phyloP scores from a whole-genome alignment of 2,329 filamentous ascomycete species.

The Pochonia chlamydosporia region DNA sequence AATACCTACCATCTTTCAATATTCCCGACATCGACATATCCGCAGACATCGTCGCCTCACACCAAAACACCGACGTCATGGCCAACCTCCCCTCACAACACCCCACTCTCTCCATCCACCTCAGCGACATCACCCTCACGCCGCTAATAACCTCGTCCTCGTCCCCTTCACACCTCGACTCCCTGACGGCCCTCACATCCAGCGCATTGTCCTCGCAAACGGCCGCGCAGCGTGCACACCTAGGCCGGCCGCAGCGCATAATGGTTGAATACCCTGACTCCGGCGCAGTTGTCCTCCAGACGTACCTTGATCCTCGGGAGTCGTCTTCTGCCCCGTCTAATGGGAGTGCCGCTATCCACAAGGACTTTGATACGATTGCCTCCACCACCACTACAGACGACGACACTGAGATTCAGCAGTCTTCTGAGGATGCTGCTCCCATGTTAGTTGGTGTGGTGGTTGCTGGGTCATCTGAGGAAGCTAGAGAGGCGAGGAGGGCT shows the following conservation, averaged over 20 bases:
- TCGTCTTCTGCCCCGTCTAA: constrained; percentile 6
- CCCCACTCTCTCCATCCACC: constrained; percentile 48
- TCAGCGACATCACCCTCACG: constrained; percentile 50
- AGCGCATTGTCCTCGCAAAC: constrained; percentile 48
- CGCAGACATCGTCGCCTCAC: too few relatives aligned
- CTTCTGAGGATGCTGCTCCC: constrained; percentile 35
- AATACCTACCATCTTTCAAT: too few relatives aligned
- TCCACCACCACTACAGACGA: not conserved
- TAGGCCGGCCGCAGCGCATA: constrained; percentile 49
- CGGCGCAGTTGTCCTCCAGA: constrained; percentile 37
- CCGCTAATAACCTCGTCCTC: constrained; percentile 51
- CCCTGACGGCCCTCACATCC: constrained; percentile 47
- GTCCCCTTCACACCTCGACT: constrained; percentile 36
- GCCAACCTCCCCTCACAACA: constrained; percentile 39
- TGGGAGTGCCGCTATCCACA: constrained; percentile 6
- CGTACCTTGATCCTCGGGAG: constrained; percentile 38
- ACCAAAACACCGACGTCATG: constrained; percentile 22
- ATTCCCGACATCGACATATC: too few relatives aligned
- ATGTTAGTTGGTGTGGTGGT: constrained; percentile 51
- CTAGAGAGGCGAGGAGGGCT: constrained; percentile 45
- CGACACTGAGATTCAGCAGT: constrained; percentile 11
- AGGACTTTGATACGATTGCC: constrained; percentile 9
- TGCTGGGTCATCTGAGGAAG: constrained; percentile 40
- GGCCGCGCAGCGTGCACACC: constrained; percentile 44
- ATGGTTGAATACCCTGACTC: constrained; percentile 49